Conservation (phyloP, 352 stramenopile species). For the Phytophthora agathidicida region DNA sequence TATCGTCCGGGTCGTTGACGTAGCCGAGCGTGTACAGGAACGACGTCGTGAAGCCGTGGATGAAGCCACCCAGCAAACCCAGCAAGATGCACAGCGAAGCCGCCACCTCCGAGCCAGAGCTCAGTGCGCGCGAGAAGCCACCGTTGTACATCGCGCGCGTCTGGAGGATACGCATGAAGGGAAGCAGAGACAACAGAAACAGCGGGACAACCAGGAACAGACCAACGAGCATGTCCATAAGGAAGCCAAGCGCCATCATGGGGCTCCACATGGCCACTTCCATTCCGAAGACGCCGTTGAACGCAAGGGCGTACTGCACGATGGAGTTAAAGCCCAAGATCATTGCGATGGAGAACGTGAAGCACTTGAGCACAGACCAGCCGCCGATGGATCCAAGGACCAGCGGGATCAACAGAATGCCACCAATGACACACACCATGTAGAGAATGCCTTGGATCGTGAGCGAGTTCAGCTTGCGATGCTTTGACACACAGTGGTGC, state of each 20-base stretch:
- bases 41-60: slow-evolving; percentile 76
- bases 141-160: slow-evolving; percentile 90
- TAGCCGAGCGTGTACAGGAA: slow-evolving; percentile 78
- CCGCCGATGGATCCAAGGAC: slow-evolving; percentile 57
- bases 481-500: slow-evolving; percentile 53
- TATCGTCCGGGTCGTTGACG: slow-evolving; percentile 69
- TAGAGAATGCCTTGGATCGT: slow-evolving; percentile 72
- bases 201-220: slow-evolving; percentile 81
- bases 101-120: slow-evolving; percentile 81
- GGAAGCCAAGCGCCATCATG: slow-evolving; percentile 75
- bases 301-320: slow-evolving; percentile 71
- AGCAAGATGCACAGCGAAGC: slow-evolving; percentile 82
- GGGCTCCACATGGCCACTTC: slow-evolving; percentile 72
- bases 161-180: slow-evolving; percentile 89
- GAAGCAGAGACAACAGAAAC: slow-evolving; percentile 73
- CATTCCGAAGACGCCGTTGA: slow-evolving; percentile 70
- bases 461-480: slow-evolving; percentile 67
- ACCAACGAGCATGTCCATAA: slow-evolving; percentile 88
- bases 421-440: slow-evolving; percentile 71
- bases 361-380: slow-evolving; percentile 69
- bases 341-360: slow-evolving; percentile 72
- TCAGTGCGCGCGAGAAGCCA: slow-evolving; percentile 79
- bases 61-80: slow-evolving; percentile 76
- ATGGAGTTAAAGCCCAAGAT: slow-evolving; percentile 76
- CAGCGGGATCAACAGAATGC: slow-evolving; percentile 57